These are phyloP conservation scores for Fraxinus latifolia DNA, from an alignment of 305 asterid species.

Conservation along the genomic window DNA sequence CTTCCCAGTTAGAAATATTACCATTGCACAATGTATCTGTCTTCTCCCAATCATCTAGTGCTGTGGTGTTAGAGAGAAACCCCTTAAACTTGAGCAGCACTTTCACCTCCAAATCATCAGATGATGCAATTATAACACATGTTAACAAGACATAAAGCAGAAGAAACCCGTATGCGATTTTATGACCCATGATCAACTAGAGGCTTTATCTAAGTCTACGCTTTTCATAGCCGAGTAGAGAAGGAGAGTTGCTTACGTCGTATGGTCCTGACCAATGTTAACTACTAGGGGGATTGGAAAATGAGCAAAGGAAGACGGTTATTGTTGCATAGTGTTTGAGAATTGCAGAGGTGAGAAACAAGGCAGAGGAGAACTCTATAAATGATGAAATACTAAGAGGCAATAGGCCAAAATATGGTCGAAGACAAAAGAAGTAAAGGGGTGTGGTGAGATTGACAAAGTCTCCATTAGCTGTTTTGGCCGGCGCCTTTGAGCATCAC, in stretches of 20 bases:
- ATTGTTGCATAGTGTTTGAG: background rate
- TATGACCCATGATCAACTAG: background rate
- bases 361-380: background rate
- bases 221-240: background rate
- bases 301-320: background rate
- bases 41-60: conserved; percentile 27
- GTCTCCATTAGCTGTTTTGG: background rate
- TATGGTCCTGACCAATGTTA: background rate
- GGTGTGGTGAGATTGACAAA: background rate
- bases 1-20: conserved; percentile 25
- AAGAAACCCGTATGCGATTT: background rate
- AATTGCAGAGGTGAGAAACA: background rate
- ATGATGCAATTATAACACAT: background rate
- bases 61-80: conserved; percentile 14
- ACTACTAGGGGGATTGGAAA: background rate
- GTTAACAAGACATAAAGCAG: background rate
- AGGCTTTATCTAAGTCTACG: background rate
- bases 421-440: background rate
- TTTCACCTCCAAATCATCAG: background rate
- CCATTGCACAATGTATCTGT: conserved; percentile 20
- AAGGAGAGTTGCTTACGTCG: background rate
- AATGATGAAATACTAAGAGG: background rate
- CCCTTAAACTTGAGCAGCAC: conserved; percentile 21
- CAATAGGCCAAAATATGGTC: background rate
- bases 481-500: background rate